Conservation (phyloP, 352 stramenopile genomes). For the Plasmopara viticola region DNA sequence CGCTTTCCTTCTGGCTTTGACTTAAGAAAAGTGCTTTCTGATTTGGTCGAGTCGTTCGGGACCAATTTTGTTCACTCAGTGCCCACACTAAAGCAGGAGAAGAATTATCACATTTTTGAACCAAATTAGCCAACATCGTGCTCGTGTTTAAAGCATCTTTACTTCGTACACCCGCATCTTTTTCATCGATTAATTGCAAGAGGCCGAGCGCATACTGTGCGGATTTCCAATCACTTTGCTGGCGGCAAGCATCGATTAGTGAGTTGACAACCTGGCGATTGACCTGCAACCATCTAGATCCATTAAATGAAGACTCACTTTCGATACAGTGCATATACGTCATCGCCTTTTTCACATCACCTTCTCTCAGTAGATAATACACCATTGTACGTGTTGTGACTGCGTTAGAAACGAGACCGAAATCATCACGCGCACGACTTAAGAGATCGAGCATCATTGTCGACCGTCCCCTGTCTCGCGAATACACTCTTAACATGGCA, state of each 20-base stretch:
- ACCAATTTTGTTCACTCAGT: constrained; percentile 16
- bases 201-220: constrained; percentile 16
- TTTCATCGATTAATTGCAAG: constrained; percentile 3
- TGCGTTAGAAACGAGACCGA: constrained; percentile 28
- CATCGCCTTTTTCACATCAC: constrained; percentile 18
- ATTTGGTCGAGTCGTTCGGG: constrained; percentile 12
- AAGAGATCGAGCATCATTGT: constrained; percentile 27
- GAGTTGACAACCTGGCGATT: constrained; percentile 27
- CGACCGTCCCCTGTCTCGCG: constrained; percentile 27
- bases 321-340: constrained; percentile 23
- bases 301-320: constrained; percentile 6
- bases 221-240: constrained; percentile 33
- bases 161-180: neutral
- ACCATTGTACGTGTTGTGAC: constrained; percentile 44
- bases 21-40: constrained; percentile 14
- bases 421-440: constrained; percentile 28
- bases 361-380: constrained; percentile 38
- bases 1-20: constrained; percentile 18
- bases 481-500: constrained; percentile 58
- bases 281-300: constrained; percentile 11
- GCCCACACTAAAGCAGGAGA: constrained; percentile 20
- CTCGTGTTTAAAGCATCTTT: constrained; percentile 6
- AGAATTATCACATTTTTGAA: constrained; percentile 16
- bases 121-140: constrained; percentile 8
- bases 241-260: constrained; percentile 46